phyloP scores from a whole-genome alignment of 2,329 filamentous ascomycete genomes.

The Cladophialophora chaetospira region DNA sequence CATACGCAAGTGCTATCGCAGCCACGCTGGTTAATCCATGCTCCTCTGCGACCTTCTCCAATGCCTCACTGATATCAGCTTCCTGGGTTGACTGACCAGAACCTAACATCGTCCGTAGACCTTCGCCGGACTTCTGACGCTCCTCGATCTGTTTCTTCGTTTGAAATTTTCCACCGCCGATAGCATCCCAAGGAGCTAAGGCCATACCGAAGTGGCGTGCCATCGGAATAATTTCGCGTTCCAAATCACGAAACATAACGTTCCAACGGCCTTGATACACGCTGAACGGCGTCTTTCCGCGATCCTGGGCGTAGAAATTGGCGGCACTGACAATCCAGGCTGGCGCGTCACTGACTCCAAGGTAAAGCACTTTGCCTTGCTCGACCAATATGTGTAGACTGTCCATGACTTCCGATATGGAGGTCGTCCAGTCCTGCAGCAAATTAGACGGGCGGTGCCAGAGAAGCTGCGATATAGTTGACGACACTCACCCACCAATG shows the following conservation, averaged over 20 bases:
- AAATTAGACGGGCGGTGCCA: neutral
- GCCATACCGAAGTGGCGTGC: constrained; percentile 63
- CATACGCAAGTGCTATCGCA: constrained; percentile 51
- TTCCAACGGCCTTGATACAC: constrained; percentile 70
- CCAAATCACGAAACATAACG: constrained; percentile 63
- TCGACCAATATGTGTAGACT: constrained; percentile 44
- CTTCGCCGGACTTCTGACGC: constrained; percentile 29
- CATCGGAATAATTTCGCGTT: constrained; percentile 70
- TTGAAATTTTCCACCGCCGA: constrained; percentile 57
- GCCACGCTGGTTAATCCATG: constrained; percentile 32
- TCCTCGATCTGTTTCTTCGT: constrained; percentile 41
- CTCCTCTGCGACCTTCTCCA: constrained; percentile 26
- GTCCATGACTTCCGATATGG: constrained; percentile 43
- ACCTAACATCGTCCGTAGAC: constrained; percentile 47
- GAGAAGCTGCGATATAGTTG: too few relatives aligned
- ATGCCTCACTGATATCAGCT: constrained; percentile 18
- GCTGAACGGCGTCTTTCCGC: constrained; percentile 68
- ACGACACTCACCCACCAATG: constrained; percentile 51
- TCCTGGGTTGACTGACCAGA: constrained; percentile 16
- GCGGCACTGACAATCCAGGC: constrained; percentile 45
- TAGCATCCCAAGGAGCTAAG: constrained; percentile 56
- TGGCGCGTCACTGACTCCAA: constrained; percentile 48
- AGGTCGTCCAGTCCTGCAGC: constrained; percentile 49
- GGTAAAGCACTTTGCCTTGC: constrained; percentile 54
- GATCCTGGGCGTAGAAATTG: constrained; percentile 62